A percentile compares a stretch with the other conserved stretches of the same genome.
phyloP scores from a whole-genome alignment of 2,329 filamentous ascomycete genomes.

The Orbilia blumenaviensis region DNA sequence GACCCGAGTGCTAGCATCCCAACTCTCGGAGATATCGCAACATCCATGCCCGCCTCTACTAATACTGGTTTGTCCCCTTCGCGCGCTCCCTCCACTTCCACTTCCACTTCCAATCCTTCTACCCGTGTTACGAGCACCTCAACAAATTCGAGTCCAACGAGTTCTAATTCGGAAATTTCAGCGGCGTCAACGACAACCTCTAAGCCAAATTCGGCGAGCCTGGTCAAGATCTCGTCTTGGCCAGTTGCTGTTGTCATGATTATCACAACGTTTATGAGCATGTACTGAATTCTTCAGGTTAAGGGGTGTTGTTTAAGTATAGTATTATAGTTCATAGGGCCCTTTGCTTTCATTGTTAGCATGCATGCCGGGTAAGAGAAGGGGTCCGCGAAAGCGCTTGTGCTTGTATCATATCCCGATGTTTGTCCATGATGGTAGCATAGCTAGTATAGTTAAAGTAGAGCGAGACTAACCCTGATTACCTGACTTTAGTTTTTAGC shows the following conservation, averaged over 20 bases:
- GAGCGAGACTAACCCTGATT: no score
- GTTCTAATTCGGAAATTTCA: constrained; percentile 27
- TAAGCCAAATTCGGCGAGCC: constrained; percentile 36
- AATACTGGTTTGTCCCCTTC: constrained; percentile 49
- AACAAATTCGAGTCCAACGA: constrained; percentile 20
- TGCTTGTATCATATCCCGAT: neutral
- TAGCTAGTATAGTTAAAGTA: no score
- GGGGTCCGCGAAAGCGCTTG: no score
- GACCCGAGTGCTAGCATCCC: constrained; percentile 76
- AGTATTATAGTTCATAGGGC: constrained; percentile 4
- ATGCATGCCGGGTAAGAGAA: neutral
- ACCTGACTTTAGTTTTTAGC: no score
- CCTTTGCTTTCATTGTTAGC: neutral
- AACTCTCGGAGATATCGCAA: constrained; percentile 69
- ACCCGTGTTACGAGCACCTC: constrained; percentile 10
- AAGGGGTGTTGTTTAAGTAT: constrained; percentile 6
- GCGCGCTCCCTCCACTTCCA: constrained; percentile 13
- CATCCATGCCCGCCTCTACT: constrained; percentile 16
- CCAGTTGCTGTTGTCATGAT: constrained; percentile 32
- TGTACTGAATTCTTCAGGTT: constrained; percentile 30
- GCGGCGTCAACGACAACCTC: constrained; percentile 20
- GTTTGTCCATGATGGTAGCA: no score
- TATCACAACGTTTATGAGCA: constrained; percentile 33
- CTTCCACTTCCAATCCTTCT: constrained; percentile 12
- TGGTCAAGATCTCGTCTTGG: constrained; percentile 15